Base-by-base conservation (phyloP, 371 early-diverging fungal genomes). In the Circinella minor region DNA sequence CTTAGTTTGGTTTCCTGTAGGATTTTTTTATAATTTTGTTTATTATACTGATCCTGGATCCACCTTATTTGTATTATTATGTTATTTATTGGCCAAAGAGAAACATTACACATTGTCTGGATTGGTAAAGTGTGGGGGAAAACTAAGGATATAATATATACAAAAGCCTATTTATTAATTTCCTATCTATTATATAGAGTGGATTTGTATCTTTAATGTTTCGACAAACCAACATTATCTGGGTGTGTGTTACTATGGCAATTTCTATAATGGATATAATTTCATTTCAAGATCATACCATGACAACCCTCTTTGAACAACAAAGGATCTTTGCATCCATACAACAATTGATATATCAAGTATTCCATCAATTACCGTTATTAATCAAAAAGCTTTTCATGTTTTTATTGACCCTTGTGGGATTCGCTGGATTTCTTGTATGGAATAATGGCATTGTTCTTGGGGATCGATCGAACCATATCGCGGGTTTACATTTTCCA, bases 31-130 rank as follows among this genome's bases (percentile, higher is more conserved):
- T 78, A 81, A 90, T 74, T 89, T 91, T 66, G 47, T 97, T 69
- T 98, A 94, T 76, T 98, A 98, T 76, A 98, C 98, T 2, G 99
- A 98, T 76, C 79, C 93, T 1, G 94, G 92, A 8, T 94, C 96
- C 7, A 86, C 92, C 5, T 84, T 94, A 15, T 90, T 93, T 59
- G 92, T 98, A 3, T 76, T 98, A 38, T 69, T 87, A 9, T 82
- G 88, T 7, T 95, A 94, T 76, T 72, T 85, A 5, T 72, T 88
- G 39, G 79, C 90, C 17, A 78, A 88, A 64, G 74, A 82, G 36
- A 67, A 80, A 11, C 48, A 72, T 9, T 88, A 91, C 68, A 38
- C 66, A 61, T 11, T 73, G 14, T 84, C 93, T 38, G 93, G 89
- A 6, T 34, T 87, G 70, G 88, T 90, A 78, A 71, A 90, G 64